phyloP scores from a whole-genome alignment of 371 early-diverging fungal species.

The Rhizopus arrhizus region DNA sequence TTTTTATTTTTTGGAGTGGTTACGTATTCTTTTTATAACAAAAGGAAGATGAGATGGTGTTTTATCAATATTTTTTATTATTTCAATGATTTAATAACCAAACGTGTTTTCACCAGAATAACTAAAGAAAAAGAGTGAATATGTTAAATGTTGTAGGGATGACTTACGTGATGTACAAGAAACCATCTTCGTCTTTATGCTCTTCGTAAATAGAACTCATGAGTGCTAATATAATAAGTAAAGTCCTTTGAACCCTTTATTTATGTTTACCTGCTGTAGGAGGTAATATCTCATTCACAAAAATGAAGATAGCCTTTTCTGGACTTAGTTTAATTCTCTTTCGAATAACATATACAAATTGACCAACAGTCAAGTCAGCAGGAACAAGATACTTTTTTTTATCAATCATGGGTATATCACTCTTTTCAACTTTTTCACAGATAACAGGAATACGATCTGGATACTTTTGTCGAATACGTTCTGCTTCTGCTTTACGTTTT shows the following conservation, averaged over 20 bases:
- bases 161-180: slow-evolving; percentile 81
- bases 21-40: background rate
- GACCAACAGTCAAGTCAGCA: slow-evolving; percentile 96
- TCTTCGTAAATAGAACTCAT: slow-evolving; percentile 90
- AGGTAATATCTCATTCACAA: slow-evolving; percentile 94
- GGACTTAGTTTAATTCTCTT: slow-evolving; percentile 91
- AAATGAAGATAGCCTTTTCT: slow-evolving; percentile 97
- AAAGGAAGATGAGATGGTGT: background rate
- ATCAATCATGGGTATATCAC: slow-evolving; percentile 93
- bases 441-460: slow-evolving; percentile 96
- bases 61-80: background rate
- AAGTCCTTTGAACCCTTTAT: background rate
- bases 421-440: slow-evolving; percentile 96
- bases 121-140: slow-evolving; percentile 16
- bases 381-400: slow-evolving; percentile 98
- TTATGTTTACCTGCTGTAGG: slow-evolving; percentile 69
- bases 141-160: background rate
- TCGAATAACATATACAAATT: slow-evolving; percentile 95
- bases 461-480: slow-evolving; percentile 94
- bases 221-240: slow-evolving; percentile 43
- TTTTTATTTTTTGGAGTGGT: too few species aligned
- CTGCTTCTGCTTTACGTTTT: slow-evolving; percentile 94
- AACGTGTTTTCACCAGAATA: slow-evolving; percentile 85
- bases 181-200: slow-evolving; percentile 81
- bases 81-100: slow-evolving; percentile 40